Conservation (phyloP, 768 basidiomycete species). For the Ramaria sp. region DNA sequence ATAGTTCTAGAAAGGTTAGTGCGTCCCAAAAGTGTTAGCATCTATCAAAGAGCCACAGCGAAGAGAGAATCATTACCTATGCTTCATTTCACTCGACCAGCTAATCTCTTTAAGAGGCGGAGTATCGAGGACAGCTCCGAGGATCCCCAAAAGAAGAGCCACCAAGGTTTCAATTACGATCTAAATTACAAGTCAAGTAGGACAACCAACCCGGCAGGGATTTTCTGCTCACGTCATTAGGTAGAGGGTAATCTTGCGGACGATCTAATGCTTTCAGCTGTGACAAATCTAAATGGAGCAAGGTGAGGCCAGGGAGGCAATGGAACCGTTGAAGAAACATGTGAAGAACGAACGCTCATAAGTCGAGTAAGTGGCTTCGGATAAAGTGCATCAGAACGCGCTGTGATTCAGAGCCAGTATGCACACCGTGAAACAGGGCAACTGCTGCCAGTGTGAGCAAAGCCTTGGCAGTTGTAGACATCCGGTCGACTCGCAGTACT, state of each 20-base stretch:
- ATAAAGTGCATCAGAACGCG: background rate
- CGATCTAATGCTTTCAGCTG: conserved; percentile 64
- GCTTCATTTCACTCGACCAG: conserved; percentile 85
- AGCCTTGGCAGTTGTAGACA: background rate
- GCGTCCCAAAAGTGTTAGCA: background rate
- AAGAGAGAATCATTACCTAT: conserved; percentile 37
- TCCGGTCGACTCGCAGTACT: background rate
- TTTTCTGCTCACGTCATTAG: conserved; percentile 40
- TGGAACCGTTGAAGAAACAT: conserved; percentile 2
- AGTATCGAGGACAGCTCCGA: conserved; percentile 64
- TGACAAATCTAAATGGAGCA: conserved; percentile 45
- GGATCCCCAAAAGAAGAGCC: conserved; percentile 52
- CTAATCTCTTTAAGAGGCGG: conserved; percentile 69
- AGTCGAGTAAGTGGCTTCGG: conserved; percentile 63
- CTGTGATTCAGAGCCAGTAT: background rate
- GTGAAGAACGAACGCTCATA: conserved; percentile 53
- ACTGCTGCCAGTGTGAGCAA: conserved; percentile 3
- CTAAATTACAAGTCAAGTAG: conserved; percentile 25
- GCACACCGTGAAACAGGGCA: conserved; percentile 41
- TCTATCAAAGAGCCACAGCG: background rate
- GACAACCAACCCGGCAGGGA: background rate
- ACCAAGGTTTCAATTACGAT: conserved; percentile 55
- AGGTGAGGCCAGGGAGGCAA: background rate
- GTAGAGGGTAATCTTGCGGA: conserved; percentile 50
- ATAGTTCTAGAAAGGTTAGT: conserved; percentile 37